These are phyloP conservation scores for Cucurbita moschata DNA, from an alignment of 306 rosid species.

Conservation along the genomic window DNA sequence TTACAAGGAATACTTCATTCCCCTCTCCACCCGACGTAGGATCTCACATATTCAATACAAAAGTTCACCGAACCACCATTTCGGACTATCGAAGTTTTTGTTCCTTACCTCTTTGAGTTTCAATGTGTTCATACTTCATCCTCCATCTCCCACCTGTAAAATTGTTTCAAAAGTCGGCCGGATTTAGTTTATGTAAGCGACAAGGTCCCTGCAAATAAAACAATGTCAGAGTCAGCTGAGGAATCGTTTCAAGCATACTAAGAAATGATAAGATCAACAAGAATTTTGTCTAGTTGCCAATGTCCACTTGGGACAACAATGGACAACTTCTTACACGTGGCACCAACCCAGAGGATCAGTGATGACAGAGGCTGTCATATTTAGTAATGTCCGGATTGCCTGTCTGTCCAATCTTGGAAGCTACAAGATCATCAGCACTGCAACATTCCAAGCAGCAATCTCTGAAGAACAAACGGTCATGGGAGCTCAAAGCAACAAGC, in stretches of 20 bases:
- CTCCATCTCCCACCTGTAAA: neutral
- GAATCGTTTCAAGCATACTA: conserved; percentile 22
- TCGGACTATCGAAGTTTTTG: neutral
- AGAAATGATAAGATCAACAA: conserved; percentile 10
- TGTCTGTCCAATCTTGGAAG: conserved; percentile 1
- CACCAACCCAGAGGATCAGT: conserved; percentile 16
- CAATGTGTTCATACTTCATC: neutral
- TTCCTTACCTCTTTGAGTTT: neutral
- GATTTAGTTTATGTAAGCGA: neutral
- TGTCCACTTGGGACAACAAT: neutral
- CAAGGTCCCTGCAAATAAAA: neutral
- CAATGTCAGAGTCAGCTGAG: conserved; percentile 5
- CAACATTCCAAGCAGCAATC: neutral
- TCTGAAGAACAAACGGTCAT: conserved; percentile 7
- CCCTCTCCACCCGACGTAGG: too few relatives aligned
- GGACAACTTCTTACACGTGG: conserved; percentile 15
- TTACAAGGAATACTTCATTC: too few relatives aligned
- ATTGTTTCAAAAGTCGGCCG: neutral
- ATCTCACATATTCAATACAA: neutral
- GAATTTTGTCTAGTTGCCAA: conserved; percentile 22
- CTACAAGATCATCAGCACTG: conserved; percentile 7
- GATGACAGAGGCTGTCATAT: too few relatives aligned
- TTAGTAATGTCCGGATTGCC: neutral
- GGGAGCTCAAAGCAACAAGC: conserved; percentile 19
- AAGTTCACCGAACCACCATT: neutral